A percentile compares a stretch with the other conserved stretches of the same genome.
Conservation (phyloP, 306 rosid genomes). For the Quercus ilex region DNA sequence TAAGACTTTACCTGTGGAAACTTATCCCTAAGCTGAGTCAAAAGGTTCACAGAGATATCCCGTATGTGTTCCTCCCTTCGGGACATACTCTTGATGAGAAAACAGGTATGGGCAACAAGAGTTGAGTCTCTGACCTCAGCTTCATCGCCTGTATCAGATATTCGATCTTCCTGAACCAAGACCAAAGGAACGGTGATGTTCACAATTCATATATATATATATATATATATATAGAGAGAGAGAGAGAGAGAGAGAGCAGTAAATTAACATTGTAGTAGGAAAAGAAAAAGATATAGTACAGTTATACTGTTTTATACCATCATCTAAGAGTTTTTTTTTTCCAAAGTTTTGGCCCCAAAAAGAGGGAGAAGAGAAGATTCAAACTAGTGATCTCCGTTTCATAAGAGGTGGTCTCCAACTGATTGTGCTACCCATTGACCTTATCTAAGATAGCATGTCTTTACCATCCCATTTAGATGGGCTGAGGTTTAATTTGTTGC, state of each 20-base stretch:
- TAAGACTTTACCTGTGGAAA: constrained; percentile 75
- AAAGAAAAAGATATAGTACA: not conserved
- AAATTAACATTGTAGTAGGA: not conserved
- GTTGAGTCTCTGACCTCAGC: constrained; percentile 78
- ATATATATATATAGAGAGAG: not conserved
- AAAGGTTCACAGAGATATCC: constrained; percentile 75
- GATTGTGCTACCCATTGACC: too few species aligned
- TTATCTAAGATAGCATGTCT: not conserved
- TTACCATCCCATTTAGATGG: too few species aligned
- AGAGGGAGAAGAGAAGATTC: too few species aligned
- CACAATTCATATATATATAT: not conserved
- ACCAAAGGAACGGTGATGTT: constrained; percentile 27
- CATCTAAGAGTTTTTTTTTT: not conserved
- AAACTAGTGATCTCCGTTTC: too few species aligned
- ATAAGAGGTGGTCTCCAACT: too few species aligned
- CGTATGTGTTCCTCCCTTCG: constrained; percentile 90
- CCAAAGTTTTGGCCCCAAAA: too few species aligned
- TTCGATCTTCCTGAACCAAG: constrained; percentile 79
- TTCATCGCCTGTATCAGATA: constrained; percentile 82
- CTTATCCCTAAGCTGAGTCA: constrained; percentile 83
- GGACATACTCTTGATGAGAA: constrained; percentile 76
- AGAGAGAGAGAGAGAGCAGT: not conserved
- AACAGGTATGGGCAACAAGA: constrained; percentile 80
- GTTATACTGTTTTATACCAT: not conserved
- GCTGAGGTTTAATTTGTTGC: too few species aligned